A percentile compares a stretch with the other conserved stretches of the same genome.
Conservation (phyloP, 192 early-diverging fungal genomes). For the Dispira simplex region DNA sequence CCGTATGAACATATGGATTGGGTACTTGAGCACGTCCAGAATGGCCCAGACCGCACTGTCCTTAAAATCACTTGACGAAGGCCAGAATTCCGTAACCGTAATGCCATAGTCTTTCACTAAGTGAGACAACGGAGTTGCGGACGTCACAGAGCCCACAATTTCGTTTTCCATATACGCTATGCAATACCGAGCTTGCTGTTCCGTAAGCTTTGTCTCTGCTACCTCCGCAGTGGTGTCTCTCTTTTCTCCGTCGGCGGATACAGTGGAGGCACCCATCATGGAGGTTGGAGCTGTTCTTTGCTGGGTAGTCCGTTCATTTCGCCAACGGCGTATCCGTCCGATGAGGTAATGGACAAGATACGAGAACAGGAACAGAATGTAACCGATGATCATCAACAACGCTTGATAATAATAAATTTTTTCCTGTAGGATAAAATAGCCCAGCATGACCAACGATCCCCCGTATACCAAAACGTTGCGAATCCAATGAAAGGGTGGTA, state of each 20-base stretch:
- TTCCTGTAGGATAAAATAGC: too few relatives aligned
- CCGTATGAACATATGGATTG: neutral
- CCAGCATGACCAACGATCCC: neutral
- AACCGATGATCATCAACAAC: neutral
- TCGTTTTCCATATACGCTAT: conserved; percentile 1
- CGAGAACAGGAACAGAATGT: neutral
- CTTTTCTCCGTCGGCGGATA: too few relatives aligned
- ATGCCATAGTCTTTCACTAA: neutral
- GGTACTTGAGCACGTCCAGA: conserved; percentile 1
- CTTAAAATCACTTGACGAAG: neutral
- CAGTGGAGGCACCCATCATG: too few relatives aligned
- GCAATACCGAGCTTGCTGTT: neutral
- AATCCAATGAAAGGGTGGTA: conserved; percentile 6
- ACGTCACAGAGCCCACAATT: neutral
- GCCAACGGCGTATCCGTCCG: neutral
- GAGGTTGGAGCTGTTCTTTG: too few relatives aligned
- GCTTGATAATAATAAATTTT: neutral
- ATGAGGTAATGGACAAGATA: conserved; percentile 8
- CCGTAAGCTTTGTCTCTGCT: neutral
- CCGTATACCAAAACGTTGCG: conserved; percentile 3
- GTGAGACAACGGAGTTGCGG: neutral
- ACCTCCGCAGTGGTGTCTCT: too few relatives aligned
- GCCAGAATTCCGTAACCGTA: neutral
- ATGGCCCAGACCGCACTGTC: neutral
- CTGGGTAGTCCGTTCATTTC: neutral